Evolutionary conservation across 768 basidiomycete genomes (phyloP).

Genomic region (Boletus coccyginus): DNA sequence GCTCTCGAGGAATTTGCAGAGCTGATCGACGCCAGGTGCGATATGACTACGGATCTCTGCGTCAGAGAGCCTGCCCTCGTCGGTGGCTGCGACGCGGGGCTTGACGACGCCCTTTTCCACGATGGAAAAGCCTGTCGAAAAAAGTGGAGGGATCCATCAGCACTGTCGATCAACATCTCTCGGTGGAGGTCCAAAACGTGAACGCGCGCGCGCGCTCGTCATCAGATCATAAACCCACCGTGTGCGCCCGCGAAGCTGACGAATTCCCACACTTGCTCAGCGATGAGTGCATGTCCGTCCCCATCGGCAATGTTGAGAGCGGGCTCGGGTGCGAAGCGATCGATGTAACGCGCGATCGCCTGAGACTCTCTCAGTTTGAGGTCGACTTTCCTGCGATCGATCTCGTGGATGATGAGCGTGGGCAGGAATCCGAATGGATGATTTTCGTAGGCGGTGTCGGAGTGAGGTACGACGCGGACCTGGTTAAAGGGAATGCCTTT

Average conservation of each 20-base stretch:
- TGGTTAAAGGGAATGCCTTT: conserved; percentile 29
- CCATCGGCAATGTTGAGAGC: conserved; percentile 20
- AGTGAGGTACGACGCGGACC: conserved; percentile 25
- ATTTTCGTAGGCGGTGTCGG: conserved; percentile 25
- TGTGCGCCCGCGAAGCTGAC: conserved; percentile 24
- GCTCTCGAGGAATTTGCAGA: conserved; percentile 15
- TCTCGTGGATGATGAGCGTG: conserved; percentile 29
- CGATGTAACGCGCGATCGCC: conserved; percentile 30
- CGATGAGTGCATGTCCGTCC: conserved; percentile 19
- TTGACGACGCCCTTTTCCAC: conserved; percentile 33
- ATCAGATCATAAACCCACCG: conserved; percentile 13
- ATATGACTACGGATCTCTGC: conserved; percentile 20
- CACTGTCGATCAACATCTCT: background rate
- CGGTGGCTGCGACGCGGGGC: conserved; percentile 27
- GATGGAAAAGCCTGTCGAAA: conserved; percentile 23
- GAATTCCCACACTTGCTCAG: conserved; percentile 35
- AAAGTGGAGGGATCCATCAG: background rate
- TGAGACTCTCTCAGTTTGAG: conserved; percentile 28
- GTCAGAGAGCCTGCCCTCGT: conserved; percentile 22
- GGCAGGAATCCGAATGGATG: conserved; percentile 34
- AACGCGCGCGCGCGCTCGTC: background rate
- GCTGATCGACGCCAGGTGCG: conserved; percentile 13
- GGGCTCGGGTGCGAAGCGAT: conserved; percentile 30
- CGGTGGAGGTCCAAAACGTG: background rate
- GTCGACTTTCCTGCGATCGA: conserved; percentile 20